Evolutionary conservation across 208 protist species (phyloP), one percentile per base, ranked within the genome.

Genomic region (Trypanosoma platydactyli): DNA sequence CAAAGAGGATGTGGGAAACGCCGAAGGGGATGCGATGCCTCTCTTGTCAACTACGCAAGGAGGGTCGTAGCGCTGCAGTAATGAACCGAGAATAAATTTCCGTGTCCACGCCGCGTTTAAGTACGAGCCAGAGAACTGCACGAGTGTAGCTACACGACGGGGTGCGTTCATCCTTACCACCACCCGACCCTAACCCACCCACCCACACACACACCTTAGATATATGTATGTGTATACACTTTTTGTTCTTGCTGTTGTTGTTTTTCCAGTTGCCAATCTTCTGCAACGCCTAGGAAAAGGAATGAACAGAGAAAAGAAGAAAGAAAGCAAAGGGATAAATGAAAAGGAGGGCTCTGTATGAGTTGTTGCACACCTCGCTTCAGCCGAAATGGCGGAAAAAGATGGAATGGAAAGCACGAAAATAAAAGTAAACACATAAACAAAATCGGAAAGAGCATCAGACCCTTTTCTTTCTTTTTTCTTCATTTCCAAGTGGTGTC

Each of bases 51-150:
- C 20, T 20, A 30, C 49, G 0, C 44, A 41, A 16, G 62, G 38
- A 4, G 87, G 81, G 29, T 84, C 76, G 56, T 87, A 92, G 51
- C 78, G 74, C 66, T 90, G 86, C 12, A 95, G 74, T 15, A 95
- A 67, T 3, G 80, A 80, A 20, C 86, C 84, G n/a, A 95, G 64
- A 35, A 95, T 83, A 52, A 95, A 95, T 49, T 79, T 76, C 0
- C 85, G 79, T n/a, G 84, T 83, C 86, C 89, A 95, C 22, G 44
- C 15, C 30, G 41, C 57, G 48, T 78, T 84, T 42, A 78, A 68
- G 60, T 85, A 91, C 29, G 64, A 81, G 13, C 84, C 88, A 11
- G 77, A 86, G 76, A 91, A 94, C 64, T 88, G 85, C 13, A 71
- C 54, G 48, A 70, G 58, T 55, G 60, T 68, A 22, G 55, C 55